A percentile compares a stretch with the other conserved stretches of the same genome.
Conservation (phyloP, 176 grass and related monocot genomes). For the Stipa capillata region DNA sequence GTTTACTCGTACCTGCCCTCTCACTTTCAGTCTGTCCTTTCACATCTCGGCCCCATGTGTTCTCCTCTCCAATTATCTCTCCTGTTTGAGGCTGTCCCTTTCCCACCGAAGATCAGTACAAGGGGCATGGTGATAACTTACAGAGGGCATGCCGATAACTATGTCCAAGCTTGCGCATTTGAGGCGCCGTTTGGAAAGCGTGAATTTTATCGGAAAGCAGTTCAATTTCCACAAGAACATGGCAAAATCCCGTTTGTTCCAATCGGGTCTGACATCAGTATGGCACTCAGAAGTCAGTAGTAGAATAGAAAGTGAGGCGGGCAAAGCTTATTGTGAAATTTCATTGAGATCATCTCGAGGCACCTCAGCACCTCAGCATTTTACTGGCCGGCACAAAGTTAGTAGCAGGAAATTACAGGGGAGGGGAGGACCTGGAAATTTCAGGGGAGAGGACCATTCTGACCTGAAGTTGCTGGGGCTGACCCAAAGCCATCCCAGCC, state of each 20-base stretch:
- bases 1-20: not conserved
- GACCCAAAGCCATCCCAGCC: not conserved
- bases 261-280: not conserved
- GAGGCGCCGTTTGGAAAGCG: not conserved
- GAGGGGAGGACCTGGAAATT: not conserved
- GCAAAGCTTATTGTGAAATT: not conserved
- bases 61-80: not conserved
- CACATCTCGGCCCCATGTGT: conserved; percentile 7
- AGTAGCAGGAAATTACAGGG: conserved; percentile 1
- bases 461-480: not conserved
- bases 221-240: not conserved
- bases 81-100: not conserved
- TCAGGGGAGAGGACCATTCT: conserved; percentile 11
- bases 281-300: not conserved
- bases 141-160: not conserved
- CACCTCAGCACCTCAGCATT: not conserved
- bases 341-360: not conserved
- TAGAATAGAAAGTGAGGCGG: not conserved
- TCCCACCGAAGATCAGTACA: not conserved
- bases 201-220: not conserved
- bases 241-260: too few relatives aligned
- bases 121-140: not conserved
- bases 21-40: not conserved
- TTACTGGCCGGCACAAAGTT: conserved; percentile 14
- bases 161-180: not conserved